These are phyloP conservation scores for Phaeomoniella chlamydospora DNA, from an alignment of 2,329 filamentous ascomycete species.

Conservation along the genomic window DNA sequence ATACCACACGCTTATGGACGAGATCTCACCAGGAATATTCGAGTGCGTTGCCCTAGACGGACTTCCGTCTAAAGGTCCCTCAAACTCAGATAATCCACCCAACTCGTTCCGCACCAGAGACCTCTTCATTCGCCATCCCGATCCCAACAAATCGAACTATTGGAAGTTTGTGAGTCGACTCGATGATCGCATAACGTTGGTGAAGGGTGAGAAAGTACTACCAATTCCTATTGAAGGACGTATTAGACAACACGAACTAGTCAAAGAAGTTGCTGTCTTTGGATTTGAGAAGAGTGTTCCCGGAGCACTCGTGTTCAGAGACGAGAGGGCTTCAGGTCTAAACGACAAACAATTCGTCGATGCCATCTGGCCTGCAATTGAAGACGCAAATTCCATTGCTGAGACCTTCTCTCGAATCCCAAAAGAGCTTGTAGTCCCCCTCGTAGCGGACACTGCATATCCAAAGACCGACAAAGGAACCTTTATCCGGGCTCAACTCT, in stretches of 20 bases:
- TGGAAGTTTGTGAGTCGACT: constrained; percentile 19
- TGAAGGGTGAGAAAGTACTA: constrained; percentile 20
- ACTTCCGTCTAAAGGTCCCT: constrained; percentile 16
- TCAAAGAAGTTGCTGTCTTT: constrained; percentile 18
- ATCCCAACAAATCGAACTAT: constrained; percentile 13
- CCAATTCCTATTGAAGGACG: constrained; percentile 18
- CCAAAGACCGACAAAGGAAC: constrained; percentile 13
- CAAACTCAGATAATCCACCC: constrained; percentile 17
- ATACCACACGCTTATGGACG: constrained; percentile 12
- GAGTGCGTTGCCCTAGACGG: constrained; percentile 18
- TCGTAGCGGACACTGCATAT: constrained; percentile 8
- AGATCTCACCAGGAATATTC: constrained; percentile 9
- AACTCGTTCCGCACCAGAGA: constrained; percentile 19
- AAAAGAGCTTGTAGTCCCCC: constrained; percentile 10
- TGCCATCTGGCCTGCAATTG: constrained; percentile 21
- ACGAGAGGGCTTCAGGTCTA: constrained; percentile 11
- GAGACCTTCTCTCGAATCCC: constrained; percentile 30
- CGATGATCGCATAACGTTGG: constrained; percentile 17
- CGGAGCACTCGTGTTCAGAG: constrained; percentile 15
- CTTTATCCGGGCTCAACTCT: constrained; percentile 12
- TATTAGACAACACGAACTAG: constrained; percentile 16
- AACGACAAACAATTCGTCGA: constrained; percentile 20
- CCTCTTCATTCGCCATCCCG: constrained; percentile 17
- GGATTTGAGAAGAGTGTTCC: constrained; percentile 14
- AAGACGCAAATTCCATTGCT: constrained; percentile 22